Base-by-base conservation (phyloP, 1,284 basidiomycete species). In the Boletus putidus region DNA sequence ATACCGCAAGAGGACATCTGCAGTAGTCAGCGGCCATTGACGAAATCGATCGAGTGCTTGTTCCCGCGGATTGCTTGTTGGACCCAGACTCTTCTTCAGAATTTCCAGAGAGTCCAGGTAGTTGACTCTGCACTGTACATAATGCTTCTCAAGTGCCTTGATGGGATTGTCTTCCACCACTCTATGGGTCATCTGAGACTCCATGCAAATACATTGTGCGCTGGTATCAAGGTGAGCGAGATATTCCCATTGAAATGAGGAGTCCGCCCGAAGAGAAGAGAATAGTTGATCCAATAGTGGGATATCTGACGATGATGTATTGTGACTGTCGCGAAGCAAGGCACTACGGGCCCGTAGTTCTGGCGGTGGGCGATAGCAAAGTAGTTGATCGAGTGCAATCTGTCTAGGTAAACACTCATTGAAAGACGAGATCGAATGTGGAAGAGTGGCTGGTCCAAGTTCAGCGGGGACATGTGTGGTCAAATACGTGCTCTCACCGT, bases 1-100 rank as follows among this genome's bases (percentile, higher is more conserved):
- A 18, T 46, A 60, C 11, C 55, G 45, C 6, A 77, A 61, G 27
- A 78, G 57, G 1, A 62, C 54, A 44, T 63, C 60, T 4, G 53
- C 53, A 0, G 71, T 71, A 14, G 72, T 57, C 15, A 54, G 65
- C 7, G 69, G 70, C 70, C 68, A 72, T 7, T 45, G 55, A 33
- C 45, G n/a, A n/a, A 33, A 23, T 27, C 6, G 50, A 10, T 21
- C 1, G 12, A 57, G 47, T 1, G 44, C 36, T 18, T 57, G 49
- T 6, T 47, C 56, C 4, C n/a, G 4, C 1, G 31, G 33, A 45
- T 36, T 16, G 12, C 1, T 16, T 4, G 12, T 33, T 29, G 55
- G 43, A 14, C 55, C n/a, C 9, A 61, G 18, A 5, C 20, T n/a
- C 12, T 23, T 1, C 33, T n/a, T 25, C 8, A 61, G 18, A 12